phyloP scores from a whole-genome alignment of 139 green algal species.

The Picochlorum sp. region DNA sequence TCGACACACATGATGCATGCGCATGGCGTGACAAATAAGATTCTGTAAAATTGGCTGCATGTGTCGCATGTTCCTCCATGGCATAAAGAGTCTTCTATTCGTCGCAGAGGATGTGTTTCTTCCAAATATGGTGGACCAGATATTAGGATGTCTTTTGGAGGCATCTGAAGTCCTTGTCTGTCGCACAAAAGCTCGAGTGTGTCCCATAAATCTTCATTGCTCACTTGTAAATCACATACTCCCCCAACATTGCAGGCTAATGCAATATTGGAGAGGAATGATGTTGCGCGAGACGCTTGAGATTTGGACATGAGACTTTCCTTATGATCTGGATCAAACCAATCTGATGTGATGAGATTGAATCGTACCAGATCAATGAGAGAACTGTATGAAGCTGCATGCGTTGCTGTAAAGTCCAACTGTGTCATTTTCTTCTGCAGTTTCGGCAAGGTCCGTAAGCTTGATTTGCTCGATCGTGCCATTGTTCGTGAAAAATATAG shows the following conservation, averaged over 20 bases:
- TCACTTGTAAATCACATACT: slow-evolving; percentile 34
- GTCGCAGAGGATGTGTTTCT: slow-evolving; percentile 40
- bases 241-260: slow-evolving; percentile 78
- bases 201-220: slow-evolving; percentile 45
- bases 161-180: slow-evolving; percentile 12
- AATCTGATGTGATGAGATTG: slow-evolving; percentile 89
- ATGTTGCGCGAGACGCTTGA: slow-evolving; percentile 44
- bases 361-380: slow-evolving; percentile 61
- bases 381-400: slow-evolving; percentile 82
- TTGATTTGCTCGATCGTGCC: slow-evolving; percentile 73
- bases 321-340: slow-evolving; percentile 69
- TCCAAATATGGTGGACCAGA: slow-evolving; percentile 2
- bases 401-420: slow-evolving; percentile 68
- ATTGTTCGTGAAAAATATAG: slow-evolving; percentile 56
- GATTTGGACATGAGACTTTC: slow-evolving; percentile 63
- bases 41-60: slow-evolving; percentile 28
- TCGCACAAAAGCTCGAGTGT: slow-evolving; percentile 49
- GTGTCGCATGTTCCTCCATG: slow-evolving; percentile 38
- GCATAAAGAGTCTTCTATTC: slow-evolving; percentile 47
- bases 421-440: slow-evolving; percentile 37
- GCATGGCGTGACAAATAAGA: slow-evolving; percentile 82
- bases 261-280: slow-evolving; percentile 75
- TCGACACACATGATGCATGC: slow-evolving; percentile 76
- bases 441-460: slow-evolving; percentile 58
- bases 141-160: background rate